Percentiles rank a stretch among this genome's conserved stretches.
Conservation (phyloP, 371 early-diverging fungal species). For the Apophysomyces trapeziformis region DNA sequence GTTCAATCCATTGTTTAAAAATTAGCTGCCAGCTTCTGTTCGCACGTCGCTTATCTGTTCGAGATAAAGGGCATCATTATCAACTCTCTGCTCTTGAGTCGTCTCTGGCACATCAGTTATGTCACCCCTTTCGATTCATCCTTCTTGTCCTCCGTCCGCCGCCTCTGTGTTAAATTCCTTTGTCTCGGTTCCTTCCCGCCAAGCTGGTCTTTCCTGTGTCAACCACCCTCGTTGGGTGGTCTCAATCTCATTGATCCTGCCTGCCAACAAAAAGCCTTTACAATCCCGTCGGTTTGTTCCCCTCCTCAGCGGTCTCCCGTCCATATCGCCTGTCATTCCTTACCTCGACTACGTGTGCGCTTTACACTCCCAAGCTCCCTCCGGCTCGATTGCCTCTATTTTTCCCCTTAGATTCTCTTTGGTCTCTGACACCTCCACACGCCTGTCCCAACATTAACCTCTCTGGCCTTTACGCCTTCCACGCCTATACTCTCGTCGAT, state of each 20-base stretch:
- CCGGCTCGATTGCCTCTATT: neutral
- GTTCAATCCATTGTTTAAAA: neutral
- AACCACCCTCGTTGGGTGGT: neutral
- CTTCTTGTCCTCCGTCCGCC: neutral
- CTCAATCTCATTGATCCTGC: neutral
- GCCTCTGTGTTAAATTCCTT: neutral
- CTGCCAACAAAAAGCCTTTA: neutral
- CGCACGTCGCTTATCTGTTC: neutral
- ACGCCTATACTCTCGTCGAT: no score
- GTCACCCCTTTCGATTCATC: neutral
- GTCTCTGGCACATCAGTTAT: neutral
- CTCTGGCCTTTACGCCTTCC: no score
- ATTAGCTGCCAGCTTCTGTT: neutral
- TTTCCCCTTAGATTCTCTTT: neutral
- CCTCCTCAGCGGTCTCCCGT: neutral
- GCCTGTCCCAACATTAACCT: no score
- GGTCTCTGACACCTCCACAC: no score
- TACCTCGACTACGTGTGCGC: neutral
- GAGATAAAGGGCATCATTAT: neutral
- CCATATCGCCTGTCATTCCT: neutral
- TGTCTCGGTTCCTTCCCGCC: neutral
- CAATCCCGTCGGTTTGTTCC: conserved; percentile 4
- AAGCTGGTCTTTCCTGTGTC: neutral
- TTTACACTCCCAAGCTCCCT: neutral
- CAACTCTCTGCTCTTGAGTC: neutral